A percentile compares a stretch with the other conserved stretches of the same genome.
phyloP scores from a whole-genome alignment of 169 alveolate genomes.

The Sarcocystis neurona region DNA sequence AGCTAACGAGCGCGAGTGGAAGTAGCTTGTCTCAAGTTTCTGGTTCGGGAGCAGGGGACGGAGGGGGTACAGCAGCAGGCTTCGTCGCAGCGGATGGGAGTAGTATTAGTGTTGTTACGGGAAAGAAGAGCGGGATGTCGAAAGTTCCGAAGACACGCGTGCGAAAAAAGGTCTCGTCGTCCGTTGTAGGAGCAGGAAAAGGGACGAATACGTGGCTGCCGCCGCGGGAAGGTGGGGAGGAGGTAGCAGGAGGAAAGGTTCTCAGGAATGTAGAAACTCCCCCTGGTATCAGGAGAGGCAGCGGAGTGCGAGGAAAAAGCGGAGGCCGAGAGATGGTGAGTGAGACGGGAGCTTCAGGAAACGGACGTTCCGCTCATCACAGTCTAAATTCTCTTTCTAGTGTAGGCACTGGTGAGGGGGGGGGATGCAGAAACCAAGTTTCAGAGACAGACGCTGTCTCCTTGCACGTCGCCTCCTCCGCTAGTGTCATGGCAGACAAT shows the following conservation, averaged over 20 bases:
- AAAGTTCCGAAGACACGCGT: not conserved
- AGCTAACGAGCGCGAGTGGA: no score
- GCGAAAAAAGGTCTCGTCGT: slow-evolving; percentile 11
- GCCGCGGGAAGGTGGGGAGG: not conserved
- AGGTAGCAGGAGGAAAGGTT: not conserved
- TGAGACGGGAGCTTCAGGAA: no score
- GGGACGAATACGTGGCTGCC: not conserved
- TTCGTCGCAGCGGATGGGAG: no score
- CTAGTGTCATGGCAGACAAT: no score
- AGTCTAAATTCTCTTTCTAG: no score
- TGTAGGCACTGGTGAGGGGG: no score
- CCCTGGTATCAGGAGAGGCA: not conserved
- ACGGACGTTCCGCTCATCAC: no score
- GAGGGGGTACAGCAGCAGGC: not conserved
- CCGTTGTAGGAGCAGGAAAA: not conserved
- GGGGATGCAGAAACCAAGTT: no score
- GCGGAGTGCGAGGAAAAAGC: not conserved
- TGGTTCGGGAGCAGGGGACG: not conserved
- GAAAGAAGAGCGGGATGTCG: not conserved
- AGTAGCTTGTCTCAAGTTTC: not conserved
- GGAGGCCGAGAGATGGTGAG: not conserved
- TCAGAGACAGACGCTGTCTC: no score
- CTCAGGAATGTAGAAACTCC: not conserved
- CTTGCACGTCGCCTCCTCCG: no score
- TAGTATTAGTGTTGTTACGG: not conserved